Conservation (phyloP, 805 yeast genomes). For the Saccharomycopsis vini region DNA sequence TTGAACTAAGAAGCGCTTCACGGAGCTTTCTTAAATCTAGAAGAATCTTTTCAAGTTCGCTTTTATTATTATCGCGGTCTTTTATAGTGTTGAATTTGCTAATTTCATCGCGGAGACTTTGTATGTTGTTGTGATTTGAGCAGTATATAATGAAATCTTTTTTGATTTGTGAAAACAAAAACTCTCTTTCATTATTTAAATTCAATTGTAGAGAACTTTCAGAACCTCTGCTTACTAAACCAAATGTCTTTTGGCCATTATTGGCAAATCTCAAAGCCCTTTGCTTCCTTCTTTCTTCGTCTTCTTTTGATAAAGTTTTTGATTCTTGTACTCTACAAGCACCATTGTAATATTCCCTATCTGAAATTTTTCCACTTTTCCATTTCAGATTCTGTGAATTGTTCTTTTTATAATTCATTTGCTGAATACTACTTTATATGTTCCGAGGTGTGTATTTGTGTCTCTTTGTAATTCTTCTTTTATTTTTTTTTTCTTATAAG, state of each 20-base stretch:
- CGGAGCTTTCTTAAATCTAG: conserved; percentile 43
- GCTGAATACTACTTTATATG: no score
- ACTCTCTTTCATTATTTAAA: conserved; percentile 13
- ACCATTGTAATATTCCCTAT: no score
- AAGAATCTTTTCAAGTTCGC: conserved; percentile 25
- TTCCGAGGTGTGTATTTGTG: no score
- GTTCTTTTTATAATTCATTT: no score
- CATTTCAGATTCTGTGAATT: no score
- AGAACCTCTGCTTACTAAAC: conserved; percentile 17
- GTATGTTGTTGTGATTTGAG: background rate
- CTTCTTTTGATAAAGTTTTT: background rate
- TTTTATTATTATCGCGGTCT: conserved; percentile 3
- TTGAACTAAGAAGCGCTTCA: conserved; percentile 39
- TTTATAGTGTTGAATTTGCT: background rate
- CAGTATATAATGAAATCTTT: conserved; percentile 10
- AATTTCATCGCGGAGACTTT: background rate
- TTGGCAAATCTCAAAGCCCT: background rate
- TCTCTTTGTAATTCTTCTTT: no score
- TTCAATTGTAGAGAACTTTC: conserved; percentile 12
- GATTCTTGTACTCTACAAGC: background rate
- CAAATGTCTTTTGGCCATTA: background rate
- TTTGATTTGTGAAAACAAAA: conserved; percentile 10
- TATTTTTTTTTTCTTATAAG: no score
- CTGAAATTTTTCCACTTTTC: no score
- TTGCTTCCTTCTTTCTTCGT: background rate